Base-by-base conservation (phyloP, 371 early-diverging fungal genomes). In the Mortierella sp. region DNA sequence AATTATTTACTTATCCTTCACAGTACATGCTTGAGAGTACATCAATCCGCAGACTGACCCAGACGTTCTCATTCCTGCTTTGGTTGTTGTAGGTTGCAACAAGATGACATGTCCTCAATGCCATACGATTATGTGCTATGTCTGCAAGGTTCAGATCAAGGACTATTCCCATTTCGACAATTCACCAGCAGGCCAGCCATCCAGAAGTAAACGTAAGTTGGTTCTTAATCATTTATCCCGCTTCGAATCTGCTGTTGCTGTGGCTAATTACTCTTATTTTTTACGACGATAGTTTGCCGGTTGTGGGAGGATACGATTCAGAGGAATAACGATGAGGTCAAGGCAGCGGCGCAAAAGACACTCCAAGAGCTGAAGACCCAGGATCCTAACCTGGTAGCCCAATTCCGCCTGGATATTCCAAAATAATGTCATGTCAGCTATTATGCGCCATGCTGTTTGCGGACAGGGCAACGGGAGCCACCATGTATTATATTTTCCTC, bases 141-240 rank as follows among this genome's bases (percentile, higher is more conserved):
- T 89, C 19, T 91, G 91, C 81, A 87, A 89, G 69, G 44, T 72
- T 31, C 73, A 80, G 21, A 87, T 90, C 71, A 87, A 61, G 31
- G 91, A 88, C 13, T 91, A 91, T 53, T 80, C 84, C 16, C 91
- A 91, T 64, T 91, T 91, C 75, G 81, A 83, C 48, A 80, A 82
- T 34, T 74, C 78, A 9, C 78, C 79, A 19, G 88, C 86, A 1
- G 61, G 50, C 11, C 64, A 71, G 0, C 48, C 77, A 28, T 37
- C 73, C 1, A 54, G 31, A 4, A 77, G 71, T 26, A 72, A 70
- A 19, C 44, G 87, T 88, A 79, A 73, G 82, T 71, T 8, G 2
- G 4, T 53, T 51, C 37, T 8, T 19, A 2, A 9, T 21, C 28
- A 19, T 51, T 31, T 3, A 14, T 21, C 44, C 24, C 16, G 0